Evolutionary conservation across 176 grass and related monocot species (phyloP), one percentile per base, ranked within the genome.

Genomic region (Avena insularis): DNA sequence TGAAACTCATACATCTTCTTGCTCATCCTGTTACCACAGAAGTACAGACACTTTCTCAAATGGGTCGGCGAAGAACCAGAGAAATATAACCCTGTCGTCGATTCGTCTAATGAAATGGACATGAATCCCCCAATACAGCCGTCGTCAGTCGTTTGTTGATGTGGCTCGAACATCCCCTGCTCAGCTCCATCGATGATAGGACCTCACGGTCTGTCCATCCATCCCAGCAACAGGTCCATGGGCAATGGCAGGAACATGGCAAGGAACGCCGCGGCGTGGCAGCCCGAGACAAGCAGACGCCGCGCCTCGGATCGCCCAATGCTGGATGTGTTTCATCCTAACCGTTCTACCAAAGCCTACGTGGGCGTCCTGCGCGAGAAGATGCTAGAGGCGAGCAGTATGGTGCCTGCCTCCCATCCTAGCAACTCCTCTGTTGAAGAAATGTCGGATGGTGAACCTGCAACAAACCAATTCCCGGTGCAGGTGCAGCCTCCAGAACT

Each of bases 11-110:
- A 6, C 17, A 64, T 64, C 20, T 72, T 20, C 6, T 59, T 72
- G 29, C 43, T 35, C 43, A 20, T 87, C 21, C 71, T 84, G 3
- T 94, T 58, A 51, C 79, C 91, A 86, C 91, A 98, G 91, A 95
- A 95, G 54, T 95, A 98, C n/a, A 57, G 91, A 8, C 16, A 91
- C 4, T 90, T 86, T 62, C 20, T 93, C 35, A 98, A 85, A 75
- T 90, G 84, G 21, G 4, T 85, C 31, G 82, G 47, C 48, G 12
- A 8, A 21, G 48, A 77, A 20, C 68, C 86, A 53, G 33, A 11
- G 12, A 33, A 47, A 3, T 1, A 46, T 23, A 49, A 77, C 58
- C 43, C 61, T 43, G 55, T 80, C 31, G 2, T 33, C 31, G 31
- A 33, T 33, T 33, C 31, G 31, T 33, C 31, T 33, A 2, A 33